Conservation (phyloP, 495 filamentous ascomycete species). For the Aspergillus diversus region DNA sequence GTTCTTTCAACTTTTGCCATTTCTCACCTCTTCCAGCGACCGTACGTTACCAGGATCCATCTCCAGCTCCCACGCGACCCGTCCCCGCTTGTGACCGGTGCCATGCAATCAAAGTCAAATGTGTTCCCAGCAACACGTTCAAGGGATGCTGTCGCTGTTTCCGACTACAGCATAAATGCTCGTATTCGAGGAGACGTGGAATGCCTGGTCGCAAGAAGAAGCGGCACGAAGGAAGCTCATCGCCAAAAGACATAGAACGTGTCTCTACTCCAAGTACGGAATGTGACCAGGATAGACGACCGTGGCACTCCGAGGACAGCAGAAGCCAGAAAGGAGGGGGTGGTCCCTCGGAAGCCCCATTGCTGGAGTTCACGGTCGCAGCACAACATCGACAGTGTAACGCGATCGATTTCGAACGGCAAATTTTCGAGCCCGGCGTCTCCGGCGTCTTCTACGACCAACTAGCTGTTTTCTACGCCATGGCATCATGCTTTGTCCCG, state of each 20-base stretch:
- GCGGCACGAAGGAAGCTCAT: background rate
- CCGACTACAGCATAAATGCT: background rate
- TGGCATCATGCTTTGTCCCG: background rate
- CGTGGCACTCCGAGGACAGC: background rate
- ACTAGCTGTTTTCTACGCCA: background rate
- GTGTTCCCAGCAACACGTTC: background rate
- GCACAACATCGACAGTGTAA: background rate
- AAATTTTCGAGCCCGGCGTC: background rate
- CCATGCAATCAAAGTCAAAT: conserved; percentile 3
- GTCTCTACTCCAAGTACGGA: too few species aligned
- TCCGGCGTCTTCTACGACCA: background rate
- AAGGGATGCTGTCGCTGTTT: background rate
- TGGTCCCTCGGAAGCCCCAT: background rate
- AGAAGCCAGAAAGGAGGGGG: background rate
- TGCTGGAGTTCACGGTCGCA: background rate
- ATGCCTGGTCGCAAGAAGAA: background rate
- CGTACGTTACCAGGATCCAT: background rate
- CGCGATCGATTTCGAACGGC: background rate
- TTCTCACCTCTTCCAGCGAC: background rate
- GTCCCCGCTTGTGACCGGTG: background rate
- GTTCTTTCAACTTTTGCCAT: background rate
- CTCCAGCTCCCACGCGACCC: background rate
- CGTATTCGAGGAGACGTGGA: background rate
- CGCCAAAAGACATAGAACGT: background rate
- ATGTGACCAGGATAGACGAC: too few species aligned